Evolutionary conservation across 768 basidiomycete species (phyloP), one percentile per base, ranked within the genome.

Genomic region (Lyophyllum atratum): DNA sequence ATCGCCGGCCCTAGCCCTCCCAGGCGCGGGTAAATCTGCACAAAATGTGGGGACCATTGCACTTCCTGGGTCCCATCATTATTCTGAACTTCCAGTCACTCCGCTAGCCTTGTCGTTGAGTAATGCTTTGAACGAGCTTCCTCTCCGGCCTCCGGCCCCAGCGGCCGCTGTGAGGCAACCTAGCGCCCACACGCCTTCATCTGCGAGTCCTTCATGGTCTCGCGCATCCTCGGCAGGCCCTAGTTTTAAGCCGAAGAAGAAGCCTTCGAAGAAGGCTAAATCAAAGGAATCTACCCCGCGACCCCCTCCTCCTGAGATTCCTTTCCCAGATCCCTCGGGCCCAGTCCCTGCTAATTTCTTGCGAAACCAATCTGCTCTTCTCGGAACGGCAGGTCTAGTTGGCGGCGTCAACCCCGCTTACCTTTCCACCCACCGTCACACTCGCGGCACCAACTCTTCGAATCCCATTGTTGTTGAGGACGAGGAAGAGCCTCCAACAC

Each of bases 31-130:
- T 59, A 65, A 66, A 72, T 72, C 76, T 74, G 75, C 80, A 86
- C 81, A 89, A 89, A 92, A 93, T 84, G 91, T 93, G 90, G 90
- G 90, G 90, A 88, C 90, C 89, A 92, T 92, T 92, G 91, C 91
- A 92, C 91, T 92, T 90, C 89, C 89, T 92, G 91, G 90, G 85
- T 90, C 89, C 90, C 90, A 89, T 79, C 80, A 77, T 74, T 80
- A 78, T 89, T 89, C 89, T 92, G 88, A 92, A 92, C 81, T 86
- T 76, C 82, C 89, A 76, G 81, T 87, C 79, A 76, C 84, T 79
- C 85, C 86, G 84, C 73, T 87, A 90, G 89, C 84, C 79, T 81
- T 80, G 76, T 80, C 81, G 72, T 75, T 79, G 74, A 79, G 72
- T 65, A 71, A 70, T 70, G 70, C 68, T 62, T 63, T 43, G 39